These are phyloP conservation scores for Neonectria ditissima DNA, from an alignment of 2,329 filamentous ascomycete genomes.

Conservation along the genomic window DNA sequence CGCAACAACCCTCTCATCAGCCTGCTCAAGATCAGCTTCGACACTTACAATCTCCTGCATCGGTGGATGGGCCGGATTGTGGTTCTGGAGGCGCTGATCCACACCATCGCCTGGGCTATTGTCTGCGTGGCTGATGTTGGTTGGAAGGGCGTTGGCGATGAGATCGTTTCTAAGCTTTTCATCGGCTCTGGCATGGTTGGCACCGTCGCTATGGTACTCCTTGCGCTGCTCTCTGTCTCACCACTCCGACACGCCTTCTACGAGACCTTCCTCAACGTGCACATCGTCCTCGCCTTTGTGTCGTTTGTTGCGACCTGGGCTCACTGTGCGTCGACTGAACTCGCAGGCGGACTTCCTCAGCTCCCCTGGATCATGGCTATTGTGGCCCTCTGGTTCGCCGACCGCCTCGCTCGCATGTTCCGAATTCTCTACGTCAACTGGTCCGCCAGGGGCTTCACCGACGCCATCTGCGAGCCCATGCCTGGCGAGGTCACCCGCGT, in stretches of 20 bases:
- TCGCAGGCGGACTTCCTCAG: constrained; percentile 76
- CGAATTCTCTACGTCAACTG: constrained; percentile 76
- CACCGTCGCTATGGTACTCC: constrained; percentile 69
- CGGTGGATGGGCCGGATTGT: constrained; percentile 83
- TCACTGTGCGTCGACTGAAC: constrained; percentile 76
- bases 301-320: constrained; percentile 80
- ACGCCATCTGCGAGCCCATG: constrained; percentile 74
- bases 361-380: constrained; percentile 80
- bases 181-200: constrained; percentile 74
- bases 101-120: constrained; percentile 79
- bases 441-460: constrained; percentile 68
- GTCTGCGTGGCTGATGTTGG: constrained; percentile 76
- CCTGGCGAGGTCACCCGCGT: constrained; percentile 78
- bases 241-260: constrained; percentile 94
- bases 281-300: constrained; percentile 80
- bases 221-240: constrained; percentile 79
- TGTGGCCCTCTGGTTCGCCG: constrained; percentile 80
- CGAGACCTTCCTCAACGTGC: constrained; percentile 91
- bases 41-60: constrained; percentile 85
- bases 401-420: constrained; percentile 73
- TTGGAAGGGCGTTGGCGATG: constrained; percentile 66
- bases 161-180: constrained; percentile 70
- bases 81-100: constrained; percentile 74
- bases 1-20: constrained; percentile 93
- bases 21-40: constrained; percentile 88